Conservation (phyloP, 257 asterid genomes). For the Solanum arcanum region DNA sequence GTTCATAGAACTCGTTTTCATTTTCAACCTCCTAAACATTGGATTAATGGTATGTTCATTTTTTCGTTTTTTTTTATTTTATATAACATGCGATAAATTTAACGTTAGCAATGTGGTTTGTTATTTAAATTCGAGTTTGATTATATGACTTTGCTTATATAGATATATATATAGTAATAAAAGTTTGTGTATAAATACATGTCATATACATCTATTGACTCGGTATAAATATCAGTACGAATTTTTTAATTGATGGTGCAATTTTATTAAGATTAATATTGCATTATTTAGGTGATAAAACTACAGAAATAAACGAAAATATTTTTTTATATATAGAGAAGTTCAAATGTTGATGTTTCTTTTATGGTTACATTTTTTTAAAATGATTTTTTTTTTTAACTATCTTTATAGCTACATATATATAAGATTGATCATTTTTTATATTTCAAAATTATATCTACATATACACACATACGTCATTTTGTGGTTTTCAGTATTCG, state of each 20-base stretch:
- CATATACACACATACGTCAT: too few relatives aligned
- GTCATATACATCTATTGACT: not conserved
- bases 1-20: slow-evolving; percentile 22
- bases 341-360: not conserved
- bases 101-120: fast-evolving
- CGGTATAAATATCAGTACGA: not conserved
- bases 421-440: not conserved
- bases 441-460: too few relatives aligned
- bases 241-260: not conserved
- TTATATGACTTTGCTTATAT: not conserved
- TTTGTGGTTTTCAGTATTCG: not conserved
- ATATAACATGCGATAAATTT: not conserved
- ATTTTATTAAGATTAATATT: not conserved
- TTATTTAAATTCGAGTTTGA: not conserved
- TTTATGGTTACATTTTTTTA: not conserved
- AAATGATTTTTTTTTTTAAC: too few relatives aligned
- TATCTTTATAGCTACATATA: not conserved
- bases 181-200: not conserved
- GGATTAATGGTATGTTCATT: slow-evolving; percentile 30
- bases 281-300: not conserved
- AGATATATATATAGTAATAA: not conserved
- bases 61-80: not conserved
- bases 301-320: not conserved
- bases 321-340: not conserved
- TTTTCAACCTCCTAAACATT: slow-evolving; percentile 22